Percentiles rank a stretch among this genome's conserved stretches.
phyloP scores from a whole-genome alignment of 805 yeast genomes.

The Pichia eremophila region DNA sequence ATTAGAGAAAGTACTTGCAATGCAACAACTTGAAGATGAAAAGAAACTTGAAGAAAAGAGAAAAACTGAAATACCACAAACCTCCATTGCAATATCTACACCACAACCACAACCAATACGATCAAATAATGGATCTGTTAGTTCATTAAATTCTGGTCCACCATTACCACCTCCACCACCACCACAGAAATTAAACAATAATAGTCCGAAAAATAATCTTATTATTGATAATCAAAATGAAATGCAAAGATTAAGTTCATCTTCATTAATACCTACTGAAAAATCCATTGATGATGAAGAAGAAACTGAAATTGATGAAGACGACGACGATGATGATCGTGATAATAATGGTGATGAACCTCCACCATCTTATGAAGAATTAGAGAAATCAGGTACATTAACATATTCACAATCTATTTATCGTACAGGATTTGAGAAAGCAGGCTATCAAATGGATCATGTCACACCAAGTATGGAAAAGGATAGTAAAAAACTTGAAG shows the following conservation, averaged over 20 bases:
- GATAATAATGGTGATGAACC: constrained; percentile 14
- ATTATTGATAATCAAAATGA: constrained; percentile 6
- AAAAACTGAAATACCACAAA: too few species aligned
- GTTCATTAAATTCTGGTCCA: constrained; percentile 9
- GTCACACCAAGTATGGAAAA: constrained; percentile 6
- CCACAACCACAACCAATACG: background rate
- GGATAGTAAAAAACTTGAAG: background rate
- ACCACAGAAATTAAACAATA: constrained; percentile 12
- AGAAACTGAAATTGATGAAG: constrained; percentile 4
- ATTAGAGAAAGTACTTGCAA: constrained; percentile 20
- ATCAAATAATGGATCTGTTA: background rate
- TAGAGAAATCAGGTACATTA: constrained; percentile 25
- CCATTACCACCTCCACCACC: constrained; percentile 27
- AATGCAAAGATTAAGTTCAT: constrained; percentile 11
- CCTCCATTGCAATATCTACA: background rate
- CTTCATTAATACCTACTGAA: constrained; percentile 20
- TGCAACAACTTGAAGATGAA: constrained; percentile 13
- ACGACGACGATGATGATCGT: constrained; percentile 6
- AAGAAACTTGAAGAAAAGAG: background rate
- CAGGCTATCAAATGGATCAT: constrained; percentile 26
- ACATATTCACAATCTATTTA: constrained; percentile 27
- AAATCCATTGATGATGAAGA: constrained; percentile 12
- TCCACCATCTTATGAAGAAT: constrained; percentile 27
- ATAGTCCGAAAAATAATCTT: constrained; percentile 19
- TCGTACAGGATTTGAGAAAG: constrained; percentile 28